Conservation (phyloP, 352 stramenopile genomes). For the Phytophthora meadii region DNA sequence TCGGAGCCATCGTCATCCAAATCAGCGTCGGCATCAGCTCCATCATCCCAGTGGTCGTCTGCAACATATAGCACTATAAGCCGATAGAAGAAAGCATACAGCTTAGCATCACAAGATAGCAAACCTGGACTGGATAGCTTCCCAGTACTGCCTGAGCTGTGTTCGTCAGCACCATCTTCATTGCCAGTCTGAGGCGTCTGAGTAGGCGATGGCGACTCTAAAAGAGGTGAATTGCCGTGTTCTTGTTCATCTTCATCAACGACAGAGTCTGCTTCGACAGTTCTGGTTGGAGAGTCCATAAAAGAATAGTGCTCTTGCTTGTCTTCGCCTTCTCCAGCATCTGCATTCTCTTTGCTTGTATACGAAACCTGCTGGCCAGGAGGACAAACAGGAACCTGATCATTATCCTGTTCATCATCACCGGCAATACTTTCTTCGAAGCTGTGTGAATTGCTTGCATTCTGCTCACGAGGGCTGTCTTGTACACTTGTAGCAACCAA, state of each 20-base stretch:
- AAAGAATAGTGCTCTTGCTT: slow-evolving; percentile 5
- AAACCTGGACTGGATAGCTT: slow-evolving; percentile 54
- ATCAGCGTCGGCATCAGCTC: slow-evolving; percentile 30
- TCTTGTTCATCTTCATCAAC: slow-evolving; percentile 6
- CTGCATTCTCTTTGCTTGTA: background rate
- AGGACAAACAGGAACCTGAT: background rate
- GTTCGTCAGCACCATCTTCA: slow-evolving; percentile 38
- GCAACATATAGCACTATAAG: background rate
- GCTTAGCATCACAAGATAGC: slow-evolving; percentile 5
- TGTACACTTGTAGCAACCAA: slow-evolving; percentile 1
- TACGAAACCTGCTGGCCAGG: slow-evolving; percentile 5
- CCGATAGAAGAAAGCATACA: slow-evolving; percentile 4
- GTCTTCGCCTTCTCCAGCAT: background rate
- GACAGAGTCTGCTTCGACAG: background rate
- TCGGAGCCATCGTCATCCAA: slow-evolving; percentile 37
- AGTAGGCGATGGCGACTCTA: slow-evolving; percentile 24
- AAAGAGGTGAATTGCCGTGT: slow-evolving; percentile 13
- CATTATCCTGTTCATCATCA: slow-evolving; percentile 9
- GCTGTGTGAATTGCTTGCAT: background rate
- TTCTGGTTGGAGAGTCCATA: background rate
- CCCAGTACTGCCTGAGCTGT: slow-evolving; percentile 34
- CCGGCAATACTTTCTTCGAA: slow-evolving; percentile 3
- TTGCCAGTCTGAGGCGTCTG: slow-evolving; percentile 32
- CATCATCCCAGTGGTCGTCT: slow-evolving; percentile 34
- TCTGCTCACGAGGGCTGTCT: background rate